A percentile compares a stretch with the other conserved stretches of the same genome.
phyloP scores from a whole-genome alignment of 2,329 filamentous ascomycete genomes.

The Daldinia sp. region DNA sequence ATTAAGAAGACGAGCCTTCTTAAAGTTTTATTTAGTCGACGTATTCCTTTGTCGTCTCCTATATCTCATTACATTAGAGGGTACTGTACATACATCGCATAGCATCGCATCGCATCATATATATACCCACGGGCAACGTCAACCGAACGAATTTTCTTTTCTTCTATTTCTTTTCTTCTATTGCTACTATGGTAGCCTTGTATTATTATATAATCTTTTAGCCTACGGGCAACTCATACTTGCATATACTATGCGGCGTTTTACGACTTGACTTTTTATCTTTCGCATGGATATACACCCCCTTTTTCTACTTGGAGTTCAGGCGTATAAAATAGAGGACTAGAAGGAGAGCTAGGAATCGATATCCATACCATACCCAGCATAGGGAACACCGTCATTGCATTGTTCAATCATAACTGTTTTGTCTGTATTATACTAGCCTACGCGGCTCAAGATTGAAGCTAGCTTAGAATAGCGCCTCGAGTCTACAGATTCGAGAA shows the following conservation, averaged over 20 bases:
- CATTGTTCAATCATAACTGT: slow-evolving; percentile 1
- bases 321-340: not conserved
- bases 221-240: not conserved
- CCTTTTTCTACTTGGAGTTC: not conserved
- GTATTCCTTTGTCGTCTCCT: not conserved
- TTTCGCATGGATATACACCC: not conserved
- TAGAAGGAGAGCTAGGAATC: not conserved
- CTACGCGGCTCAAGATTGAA: slow-evolving; percentile 1
- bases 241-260: not conserved
- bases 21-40: not conserved
- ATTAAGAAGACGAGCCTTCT: not conserved
- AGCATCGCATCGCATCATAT: not conserved
- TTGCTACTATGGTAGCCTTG: not conserved
- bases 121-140: slow-evolving; percentile 4
- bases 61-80: not conserved
- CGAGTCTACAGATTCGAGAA: not conserved
- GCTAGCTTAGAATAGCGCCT: not conserved
- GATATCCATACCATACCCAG: not conserved
- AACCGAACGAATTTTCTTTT: slow-evolving; percentile 2
- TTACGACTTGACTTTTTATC: not conserved
- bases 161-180: not conserved
- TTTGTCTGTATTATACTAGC: not conserved
- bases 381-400: not conserved
- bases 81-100: not conserved
- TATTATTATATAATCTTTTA: slow-evolving; percentile 6